A percentile compares a stretch with the other conserved stretches of the same genome.
Conservation (phyloP, 179 eudicot species). For the Amaranthus tricolor region DNA sequence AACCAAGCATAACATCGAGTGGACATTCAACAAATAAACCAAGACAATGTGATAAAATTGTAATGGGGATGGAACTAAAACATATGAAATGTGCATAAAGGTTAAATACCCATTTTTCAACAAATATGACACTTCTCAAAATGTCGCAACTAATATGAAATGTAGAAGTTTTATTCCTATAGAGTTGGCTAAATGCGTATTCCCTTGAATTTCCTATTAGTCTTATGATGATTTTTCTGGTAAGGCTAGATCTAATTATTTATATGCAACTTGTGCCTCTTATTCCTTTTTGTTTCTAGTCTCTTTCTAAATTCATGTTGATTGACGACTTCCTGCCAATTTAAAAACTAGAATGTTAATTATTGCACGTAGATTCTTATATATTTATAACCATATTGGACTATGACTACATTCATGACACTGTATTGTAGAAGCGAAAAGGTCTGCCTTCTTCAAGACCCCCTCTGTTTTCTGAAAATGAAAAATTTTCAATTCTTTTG, state of each 20-base stretch:
- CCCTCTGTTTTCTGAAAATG: background rate
- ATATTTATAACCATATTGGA: constrained; percentile 73
- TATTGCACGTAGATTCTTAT: constrained; percentile 10
- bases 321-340: background rate
- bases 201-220: background rate
- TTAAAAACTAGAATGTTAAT: constrained; percentile 4
- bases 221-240: background rate
- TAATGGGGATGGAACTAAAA: no score
- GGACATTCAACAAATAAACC: no score
- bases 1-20: no score
- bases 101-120: no score
- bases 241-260: background rate
- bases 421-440: constrained; percentile 85
- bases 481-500: background rate
- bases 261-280: constrained; percentile 4
- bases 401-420: constrained; percentile 92
- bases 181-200: background rate
- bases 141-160: no score
- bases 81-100: no score
- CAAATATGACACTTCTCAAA: no score
- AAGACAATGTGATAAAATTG: no score
- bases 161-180: no score
- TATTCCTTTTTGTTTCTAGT: background rate
- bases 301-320: background rate
- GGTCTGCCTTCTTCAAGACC: constrained; percentile 32